Evolutionary conservation across 805 yeast genomes (phyloP).

Genomic region (Metschnikowia lachancei): DNA sequence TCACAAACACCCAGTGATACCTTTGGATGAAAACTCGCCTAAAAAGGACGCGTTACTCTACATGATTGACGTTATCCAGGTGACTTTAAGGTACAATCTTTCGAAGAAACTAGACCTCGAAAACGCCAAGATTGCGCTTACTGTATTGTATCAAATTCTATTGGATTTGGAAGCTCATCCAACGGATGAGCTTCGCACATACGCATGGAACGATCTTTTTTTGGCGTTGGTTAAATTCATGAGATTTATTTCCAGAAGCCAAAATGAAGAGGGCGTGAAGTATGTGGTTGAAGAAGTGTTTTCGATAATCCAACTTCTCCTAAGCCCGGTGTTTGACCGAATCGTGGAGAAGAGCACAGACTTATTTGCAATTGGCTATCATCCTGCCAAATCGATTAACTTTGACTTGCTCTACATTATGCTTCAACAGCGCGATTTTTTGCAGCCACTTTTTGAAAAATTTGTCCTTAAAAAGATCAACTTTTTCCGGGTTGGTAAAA

Average conservation of each 20-base stretch:
- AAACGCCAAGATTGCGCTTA: constrained; percentile 29
- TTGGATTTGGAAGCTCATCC: constrained; percentile 20
- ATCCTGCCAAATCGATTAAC: constrained; percentile 25
- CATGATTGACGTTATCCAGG: constrained; percentile 17
- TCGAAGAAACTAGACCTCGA: constrained; percentile 34
- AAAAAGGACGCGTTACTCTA: constrained; percentile 31
- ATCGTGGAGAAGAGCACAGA: constrained; percentile 18
- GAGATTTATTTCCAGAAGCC: constrained; percentile 22
- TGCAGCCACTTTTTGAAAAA: constrained; percentile 19
- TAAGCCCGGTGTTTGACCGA: constrained; percentile 21
- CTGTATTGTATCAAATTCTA: constrained; percentile 27
- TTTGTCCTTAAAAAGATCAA: constrained; percentile 15
- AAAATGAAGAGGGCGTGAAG: constrained; percentile 21
- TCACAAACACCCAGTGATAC: constrained; percentile 36
- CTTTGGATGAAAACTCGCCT: constrained; percentile 15
- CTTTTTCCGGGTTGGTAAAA: constrained; percentile 15
- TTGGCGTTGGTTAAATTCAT: constrained; percentile 30
- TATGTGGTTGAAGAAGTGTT: constrained; percentile 19
- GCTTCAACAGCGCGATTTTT: constrained; percentile 25
- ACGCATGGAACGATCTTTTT: constrained; percentile 38
- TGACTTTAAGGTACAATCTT: constrained; percentile 34
- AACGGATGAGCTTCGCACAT: constrained; percentile 20
- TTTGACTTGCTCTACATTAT: constrained; percentile 32
- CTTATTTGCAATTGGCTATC: constrained; percentile 19
- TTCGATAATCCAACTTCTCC: constrained; percentile 15